Percentiles rank a stretch among this genome's conserved stretches.
These are phyloP conservation scores for Colletotrichum caudatum DNA, from an alignment of 2,329 filamentous ascomycete genomes.

Conservation along the genomic window DNA sequence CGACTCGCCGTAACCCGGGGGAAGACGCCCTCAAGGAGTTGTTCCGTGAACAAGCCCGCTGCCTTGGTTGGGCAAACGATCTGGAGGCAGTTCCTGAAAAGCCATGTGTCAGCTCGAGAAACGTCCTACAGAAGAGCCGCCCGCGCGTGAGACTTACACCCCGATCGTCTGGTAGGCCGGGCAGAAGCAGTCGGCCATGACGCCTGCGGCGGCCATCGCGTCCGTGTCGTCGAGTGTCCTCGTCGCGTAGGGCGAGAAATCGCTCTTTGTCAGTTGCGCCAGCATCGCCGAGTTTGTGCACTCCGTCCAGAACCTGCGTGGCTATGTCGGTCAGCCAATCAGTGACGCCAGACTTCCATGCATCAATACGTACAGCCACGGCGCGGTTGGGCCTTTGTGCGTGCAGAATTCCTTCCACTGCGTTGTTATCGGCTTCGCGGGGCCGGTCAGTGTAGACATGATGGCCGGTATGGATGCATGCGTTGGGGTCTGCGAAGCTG, in stretches of 20 bases:
- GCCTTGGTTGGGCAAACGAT: slow-evolving; percentile 15
- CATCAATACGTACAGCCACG: slow-evolving; percentile 6
- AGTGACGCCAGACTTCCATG: not conserved
- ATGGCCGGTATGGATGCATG: slow-evolving; percentile 11
- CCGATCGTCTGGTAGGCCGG: slow-evolving; percentile 20
- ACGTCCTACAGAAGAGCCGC: too few relatives aligned
- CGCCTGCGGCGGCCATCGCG: not conserved
- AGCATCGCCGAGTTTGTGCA: slow-evolving; percentile 26
- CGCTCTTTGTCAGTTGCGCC: slow-evolving; percentile 1
- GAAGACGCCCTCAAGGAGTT: slow-evolving; percentile 29
- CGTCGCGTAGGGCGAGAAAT: slow-evolving; percentile 8
- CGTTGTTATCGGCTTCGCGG: slow-evolving; percentile 5
- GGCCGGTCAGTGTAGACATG: slow-evolving; percentile 27
- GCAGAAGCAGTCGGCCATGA: slow-evolving; percentile 14
- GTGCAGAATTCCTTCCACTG: slow-evolving; percentile 18
- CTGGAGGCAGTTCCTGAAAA: not conserved
- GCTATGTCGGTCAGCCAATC: not conserved
- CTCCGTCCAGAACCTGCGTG: slow-evolving; percentile 9
- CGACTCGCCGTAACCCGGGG: slow-evolving; percentile 1
- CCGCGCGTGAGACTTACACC: not conserved
- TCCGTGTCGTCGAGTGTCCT: slow-evolving; percentile 3
- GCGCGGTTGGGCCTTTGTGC: slow-evolving; percentile 3
- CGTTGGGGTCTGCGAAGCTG: slow-evolving; percentile 1
- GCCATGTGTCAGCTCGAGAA: not conserved
- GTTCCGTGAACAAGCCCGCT: slow-evolving; percentile 14